Evolutionary conservation across 1,139 yeast species (phyloP), one percentile per base, ranked within the genome.

Genomic region (Saccharomyces hybrid): DNA sequence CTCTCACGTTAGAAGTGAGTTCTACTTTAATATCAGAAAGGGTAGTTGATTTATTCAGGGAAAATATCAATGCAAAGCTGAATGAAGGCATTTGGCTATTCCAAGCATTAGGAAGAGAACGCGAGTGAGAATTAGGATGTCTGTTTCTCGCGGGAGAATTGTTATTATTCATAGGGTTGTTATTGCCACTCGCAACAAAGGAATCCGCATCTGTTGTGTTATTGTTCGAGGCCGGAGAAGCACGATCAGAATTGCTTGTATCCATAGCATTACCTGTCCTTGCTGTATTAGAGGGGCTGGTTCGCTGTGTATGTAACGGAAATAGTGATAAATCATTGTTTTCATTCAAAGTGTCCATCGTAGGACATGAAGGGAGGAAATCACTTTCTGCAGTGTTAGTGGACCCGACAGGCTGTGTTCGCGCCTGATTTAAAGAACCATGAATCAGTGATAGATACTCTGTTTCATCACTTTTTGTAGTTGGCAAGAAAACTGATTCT

Each of bases 1-100:
- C 72, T 5, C 65, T 61, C 6, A 62, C 64, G n/a, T 60, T 58
- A 0, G 72, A 62, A 19, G 63, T 66, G 6, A 71, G 55, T 52
- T 66, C 64, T 1, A 71, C 52, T 44, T 62, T 61, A 26, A 71
- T 59, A 2, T 58, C 56, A 3, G 68, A 54, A 2, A 70, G 54
- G 5, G 62, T 50, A 2, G 66, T 62, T 25, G 67, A 63, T 27
- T 61, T 63, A 38, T 59, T 54, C 0, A 71, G 46, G 1, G 72
- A 61, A 1, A 70, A 51, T 9, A 68, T 56, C 6, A 61, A 55
- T 3, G 63, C 64, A 25, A 61, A 47, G 34, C 55, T 57, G 44
- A 55, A 56, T 74, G 55, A 78, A 3, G 54, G 32, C 51, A 51
- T 51, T 19, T 46, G 52, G 23, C 25, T 46, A 46, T 46, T 26